Base-by-base conservation (phyloP, 768 basidiomycete genomes). In the Macrolepiota albuminosa region DNA sequence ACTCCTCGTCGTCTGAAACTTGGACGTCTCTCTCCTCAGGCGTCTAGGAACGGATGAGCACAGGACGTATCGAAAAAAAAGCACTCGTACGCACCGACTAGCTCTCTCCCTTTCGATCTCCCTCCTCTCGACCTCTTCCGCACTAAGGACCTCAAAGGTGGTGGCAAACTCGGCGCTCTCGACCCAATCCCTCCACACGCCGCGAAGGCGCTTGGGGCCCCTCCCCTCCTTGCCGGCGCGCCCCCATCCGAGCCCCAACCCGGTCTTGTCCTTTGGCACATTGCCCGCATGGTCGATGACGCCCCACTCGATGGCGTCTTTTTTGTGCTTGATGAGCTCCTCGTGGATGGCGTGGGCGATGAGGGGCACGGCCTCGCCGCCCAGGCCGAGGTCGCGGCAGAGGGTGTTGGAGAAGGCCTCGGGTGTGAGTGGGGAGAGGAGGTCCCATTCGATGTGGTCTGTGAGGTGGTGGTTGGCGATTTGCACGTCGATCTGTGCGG, bases 381-480 rank as follows among this genome's bases (percentile, higher is more conserved):
- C 80, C 2, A 99, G 81, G 7, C 94, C 95, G 16, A 98, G 83
- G 63, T 98, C 97, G 26, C 79, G 71, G 67, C 91, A 93, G 37
- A 98, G 87, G 53, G 83, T 85, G 42, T 76, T 73, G 0, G 96
- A 84, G 67, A 98, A 98, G 1, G 76, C 79, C 70, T 96, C 90
- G 1, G 96, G 96, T 0, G 93, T 95, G 40, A 98, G 81, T 4
- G 89, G 83, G 4, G 95, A 96, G 49, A 91, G 84, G n/a, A 98
- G 82, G 73, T 99, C 96, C 96, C 96, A 99, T 73, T 99, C 97
- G 64, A 99, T 94, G 69, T 95, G 91, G 75, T 99, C 97, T 58
- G 91, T 79, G 1, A 99, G 81, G 71, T 96, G 93, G 70, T 94
- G 81, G 50, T 88, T 91, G 26, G 88, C 92, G 69, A 99, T 89